phyloP scores from a whole-genome alignment of 169 alveolate genomes.

The Blepharisma undulans region DNA sequence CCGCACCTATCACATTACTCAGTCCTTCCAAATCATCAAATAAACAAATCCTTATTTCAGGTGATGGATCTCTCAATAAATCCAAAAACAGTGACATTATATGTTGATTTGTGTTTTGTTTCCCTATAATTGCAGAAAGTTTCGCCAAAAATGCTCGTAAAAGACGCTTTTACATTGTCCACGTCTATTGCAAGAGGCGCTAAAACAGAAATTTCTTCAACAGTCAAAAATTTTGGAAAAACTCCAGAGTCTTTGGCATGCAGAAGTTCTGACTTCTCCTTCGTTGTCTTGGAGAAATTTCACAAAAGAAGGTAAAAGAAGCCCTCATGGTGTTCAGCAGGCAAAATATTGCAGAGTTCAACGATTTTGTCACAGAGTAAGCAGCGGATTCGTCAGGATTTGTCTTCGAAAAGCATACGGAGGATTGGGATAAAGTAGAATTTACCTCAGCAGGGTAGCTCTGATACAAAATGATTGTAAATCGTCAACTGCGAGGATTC shows the following conservation, averaged over 20 bases:
- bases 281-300: slow-evolving; percentile 69
- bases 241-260: slow-evolving; percentile 53
- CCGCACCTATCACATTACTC: slow-evolving; percentile 74
- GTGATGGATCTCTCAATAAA: slow-evolving; percentile 76
- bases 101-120: slow-evolving; percentile 67
- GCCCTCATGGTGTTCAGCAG: not conserved
- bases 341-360: slow-evolving; percentile 40
- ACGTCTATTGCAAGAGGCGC: slow-evolving; percentile 62
- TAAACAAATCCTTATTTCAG: slow-evolving; percentile 78
- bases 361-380: slow-evolving; percentile 65
- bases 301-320: slow-evolving; percentile 48
- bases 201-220: slow-evolving; percentile 65
- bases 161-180: slow-evolving; percentile 73
- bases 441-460: slow-evolving; percentile 40
- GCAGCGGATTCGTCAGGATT: slow-evolving; percentile 77
- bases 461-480: slow-evolving; percentile 25
- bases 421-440: slow-evolving; percentile 39
- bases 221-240: slow-evolving; percentile 59
- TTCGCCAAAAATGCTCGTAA: slow-evolving; percentile 73
- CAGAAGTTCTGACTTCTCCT: slow-evolving; percentile 64
- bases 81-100: slow-evolving; percentile 74
- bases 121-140: slow-evolving; percentile 73
- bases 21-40: slow-evolving; percentile 73
- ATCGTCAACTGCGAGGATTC: slow-evolving; percentile 70
- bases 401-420: slow-evolving; percentile 71